phyloP scores from a whole-genome alignment of 176 grass and related monocot species.

The Rhynchospora breviuscula region DNA sequence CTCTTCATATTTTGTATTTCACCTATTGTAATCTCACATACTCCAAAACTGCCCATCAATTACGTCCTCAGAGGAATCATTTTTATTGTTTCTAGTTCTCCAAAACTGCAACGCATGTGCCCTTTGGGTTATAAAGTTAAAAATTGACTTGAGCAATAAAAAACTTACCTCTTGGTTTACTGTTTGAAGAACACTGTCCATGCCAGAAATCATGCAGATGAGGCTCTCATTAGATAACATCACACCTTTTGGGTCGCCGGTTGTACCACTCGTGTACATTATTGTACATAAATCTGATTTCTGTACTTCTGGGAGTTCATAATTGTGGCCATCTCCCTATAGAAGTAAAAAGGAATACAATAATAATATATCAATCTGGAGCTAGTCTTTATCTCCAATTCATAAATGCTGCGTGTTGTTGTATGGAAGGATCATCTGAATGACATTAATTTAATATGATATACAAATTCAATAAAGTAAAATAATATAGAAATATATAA shows the following conservation, averaged over 20 bases:
- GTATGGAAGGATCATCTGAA: neutral
- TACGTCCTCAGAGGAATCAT: neutral
- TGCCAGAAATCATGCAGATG: conserved; percentile 45
- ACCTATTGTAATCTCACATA: neutral
- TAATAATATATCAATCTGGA: neutral
- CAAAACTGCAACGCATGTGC: neutral
- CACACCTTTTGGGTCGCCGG: conserved; percentile 92
- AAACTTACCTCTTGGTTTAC: conserved; percentile 53
- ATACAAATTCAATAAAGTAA: neutral
- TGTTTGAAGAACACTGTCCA: conserved; percentile 34
- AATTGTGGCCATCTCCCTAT: conserved; percentile 47
- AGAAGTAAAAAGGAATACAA: conserved; percentile 13
- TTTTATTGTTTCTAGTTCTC: neutral
- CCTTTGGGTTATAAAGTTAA: neutral
- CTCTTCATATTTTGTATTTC: neutral
- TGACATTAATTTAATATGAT: neutral
- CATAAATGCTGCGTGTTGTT: neutral
- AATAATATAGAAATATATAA: conserved; percentile 5
- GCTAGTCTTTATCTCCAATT: neutral
- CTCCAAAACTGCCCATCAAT: neutral
- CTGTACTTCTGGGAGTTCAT: conserved; percentile 75
- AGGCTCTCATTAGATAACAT: conserved; percentile 79
- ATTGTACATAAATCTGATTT: conserved; percentile 74
- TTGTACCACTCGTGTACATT: conserved; percentile 99
- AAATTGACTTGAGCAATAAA: neutral